These are phyloP conservation scores for Evansstolkia leycettana DNA, from an alignment of 495 filamentous ascomycete genomes.

Conservation along the genomic window DNA sequence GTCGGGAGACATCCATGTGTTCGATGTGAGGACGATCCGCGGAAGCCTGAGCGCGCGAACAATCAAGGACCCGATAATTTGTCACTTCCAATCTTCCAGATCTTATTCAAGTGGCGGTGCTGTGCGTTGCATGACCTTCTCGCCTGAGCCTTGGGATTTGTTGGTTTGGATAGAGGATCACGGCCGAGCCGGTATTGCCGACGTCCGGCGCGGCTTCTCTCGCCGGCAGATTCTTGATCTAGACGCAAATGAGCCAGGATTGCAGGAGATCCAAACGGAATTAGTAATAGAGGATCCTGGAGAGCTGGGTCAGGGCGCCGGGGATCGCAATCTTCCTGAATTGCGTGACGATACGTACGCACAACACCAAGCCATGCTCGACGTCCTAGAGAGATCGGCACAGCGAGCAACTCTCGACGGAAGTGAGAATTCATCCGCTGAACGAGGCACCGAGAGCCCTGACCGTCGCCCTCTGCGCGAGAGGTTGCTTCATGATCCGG, in stretches of 20 bases:
- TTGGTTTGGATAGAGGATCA: conserved; percentile 89
- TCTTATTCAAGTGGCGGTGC: conserved; percentile 54
- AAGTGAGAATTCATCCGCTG: conserved; percentile 6
- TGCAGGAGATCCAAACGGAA: conserved; percentile 44
- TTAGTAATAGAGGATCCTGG: conserved; percentile 15
- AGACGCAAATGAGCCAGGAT: conserved; percentile 38
- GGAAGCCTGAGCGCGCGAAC: conserved; percentile 22
- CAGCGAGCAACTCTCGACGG: too few relatives aligned
- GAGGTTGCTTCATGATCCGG: conserved; percentile 28
- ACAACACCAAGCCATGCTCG: conserved; percentile 20
- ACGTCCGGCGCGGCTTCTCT: conserved; percentile 64
- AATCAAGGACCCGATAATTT: conserved; percentile 24
- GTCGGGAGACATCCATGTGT: conserved; percentile 55
- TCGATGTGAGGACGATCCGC: conserved; percentile 43
- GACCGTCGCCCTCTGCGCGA: conserved; percentile 23
- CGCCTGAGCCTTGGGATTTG: conserved; percentile 80
- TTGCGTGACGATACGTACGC: conserved; percentile 20
- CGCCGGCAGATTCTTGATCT: conserved; percentile 64
- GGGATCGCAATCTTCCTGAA: conserved; percentile 5
- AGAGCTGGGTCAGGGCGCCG: conserved; percentile 12
- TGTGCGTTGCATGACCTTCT: conserved; percentile 82
- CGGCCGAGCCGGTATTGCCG: conserved; percentile 71
- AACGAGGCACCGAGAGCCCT: conserved; percentile 7
- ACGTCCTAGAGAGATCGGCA: conserved; percentile 14
- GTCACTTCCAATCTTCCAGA: conserved; percentile 44